These are phyloP conservation scores for Venturia nashicola DNA, from an alignment of 2,329 filamentous ascomycete genomes.

Conservation along the genomic window DNA sequence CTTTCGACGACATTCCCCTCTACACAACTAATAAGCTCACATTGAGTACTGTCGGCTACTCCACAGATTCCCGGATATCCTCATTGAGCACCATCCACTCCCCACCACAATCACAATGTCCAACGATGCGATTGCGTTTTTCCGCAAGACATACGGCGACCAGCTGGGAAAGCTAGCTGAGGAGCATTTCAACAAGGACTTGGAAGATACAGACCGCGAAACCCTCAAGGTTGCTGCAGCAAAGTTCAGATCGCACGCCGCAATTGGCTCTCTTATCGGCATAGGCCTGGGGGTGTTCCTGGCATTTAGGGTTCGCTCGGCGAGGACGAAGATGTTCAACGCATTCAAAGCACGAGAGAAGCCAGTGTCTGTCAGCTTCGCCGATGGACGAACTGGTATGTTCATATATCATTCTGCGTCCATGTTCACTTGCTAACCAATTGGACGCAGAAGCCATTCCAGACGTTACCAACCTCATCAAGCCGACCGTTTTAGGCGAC, in stretches of 20 bases:
- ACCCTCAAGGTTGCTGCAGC: constrained; percentile 42
- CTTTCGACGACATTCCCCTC: not conserved
- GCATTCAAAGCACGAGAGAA: constrained; percentile 49
- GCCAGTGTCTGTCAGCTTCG: constrained; percentile 50
- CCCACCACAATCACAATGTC: constrained; percentile 19
- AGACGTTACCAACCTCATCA: constrained; percentile 45
- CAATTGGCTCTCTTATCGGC: constrained; percentile 47
- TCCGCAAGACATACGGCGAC: constrained; percentile 33
- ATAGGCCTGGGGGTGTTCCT: constrained; percentile 46
- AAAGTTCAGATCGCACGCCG: constrained; percentile 42
- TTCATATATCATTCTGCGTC: not conserved
- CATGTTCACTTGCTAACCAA: not conserved
- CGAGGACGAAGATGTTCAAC: constrained; percentile 47
- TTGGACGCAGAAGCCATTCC: constrained; percentile 42
- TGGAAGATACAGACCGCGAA: constrained; percentile 46
- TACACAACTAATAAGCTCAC: not conserved
- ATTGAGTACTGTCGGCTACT: not conserved
- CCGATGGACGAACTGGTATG: constrained; percentile 44
- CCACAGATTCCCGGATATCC: not conserved
- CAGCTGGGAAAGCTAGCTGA: constrained; percentile 45
- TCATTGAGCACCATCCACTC: not conserved
- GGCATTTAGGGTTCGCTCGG: constrained; percentile 43
- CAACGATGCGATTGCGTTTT: constrained; percentile 34
- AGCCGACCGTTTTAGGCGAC: constrained; percentile 47
- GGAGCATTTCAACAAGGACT: constrained; percentile 45